Conservation (phyloP, 2,329 filamentous ascomycete species). For the Claviceps spartinae region DNA sequence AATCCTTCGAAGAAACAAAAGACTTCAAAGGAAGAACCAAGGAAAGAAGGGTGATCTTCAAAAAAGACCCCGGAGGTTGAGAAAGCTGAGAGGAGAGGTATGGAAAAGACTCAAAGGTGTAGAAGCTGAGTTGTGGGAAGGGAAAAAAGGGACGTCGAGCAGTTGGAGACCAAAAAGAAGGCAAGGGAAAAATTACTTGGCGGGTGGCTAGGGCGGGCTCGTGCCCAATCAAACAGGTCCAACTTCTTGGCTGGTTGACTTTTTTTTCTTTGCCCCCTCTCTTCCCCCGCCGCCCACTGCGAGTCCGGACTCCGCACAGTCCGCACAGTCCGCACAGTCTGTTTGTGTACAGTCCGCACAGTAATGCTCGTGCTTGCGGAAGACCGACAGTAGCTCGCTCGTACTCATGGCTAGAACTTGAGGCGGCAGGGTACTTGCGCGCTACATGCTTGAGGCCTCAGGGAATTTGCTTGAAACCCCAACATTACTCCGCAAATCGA, state of each 20-base stretch:
- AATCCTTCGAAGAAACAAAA: slow-evolving; percentile 26
- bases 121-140: slow-evolving; percentile 20
- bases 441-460: background rate
- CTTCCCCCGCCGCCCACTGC: background rate
- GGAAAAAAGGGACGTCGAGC: slow-evolving; percentile 14
- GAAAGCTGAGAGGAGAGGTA: slow-evolving; percentile 16
- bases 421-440: background rate
- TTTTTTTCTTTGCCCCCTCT: slow-evolving; percentile 1
- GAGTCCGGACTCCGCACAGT: too few species aligned
- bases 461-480: background rate
- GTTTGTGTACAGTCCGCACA: too few species aligned
- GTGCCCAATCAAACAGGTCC: slow-evolving; percentile 9
- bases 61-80: slow-evolving; percentile 14
- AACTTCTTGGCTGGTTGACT: slow-evolving; percentile 1
- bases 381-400: background rate
- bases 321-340: too few species aligned
- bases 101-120: slow-evolving; percentile 18
- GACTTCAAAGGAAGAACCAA: slow-evolving; percentile 34
- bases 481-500: background rate
- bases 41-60: slow-evolving; percentile 23
- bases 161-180: slow-evolving; percentile 17
- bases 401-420: background rate
- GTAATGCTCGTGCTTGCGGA: too few species aligned
- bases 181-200: slow-evolving; percentile 22
- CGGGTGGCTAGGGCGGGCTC: slow-evolving; percentile 20